Percentiles rank a stretch among this genome's conserved stretches.
Evolutionary conservation across 495 filamentous ascomycete species (phyloP).

Genomic region (Xylaria intraflava): DNA sequence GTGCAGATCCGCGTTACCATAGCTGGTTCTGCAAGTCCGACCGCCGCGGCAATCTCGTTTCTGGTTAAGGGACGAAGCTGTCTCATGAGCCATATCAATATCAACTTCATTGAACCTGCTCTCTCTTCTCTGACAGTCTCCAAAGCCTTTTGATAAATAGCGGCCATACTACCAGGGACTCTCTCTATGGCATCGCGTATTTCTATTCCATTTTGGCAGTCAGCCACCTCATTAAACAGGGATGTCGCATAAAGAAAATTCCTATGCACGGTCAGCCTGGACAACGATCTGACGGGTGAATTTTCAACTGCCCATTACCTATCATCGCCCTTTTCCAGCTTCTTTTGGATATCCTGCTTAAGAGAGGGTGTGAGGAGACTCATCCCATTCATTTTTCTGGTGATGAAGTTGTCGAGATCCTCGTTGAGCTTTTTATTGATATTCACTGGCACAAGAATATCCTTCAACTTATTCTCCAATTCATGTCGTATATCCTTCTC

Average conservation of each 20-base stretch:
- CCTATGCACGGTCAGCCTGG: background rate
- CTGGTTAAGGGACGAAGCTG: background rate
- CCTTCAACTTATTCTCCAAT: background rate
- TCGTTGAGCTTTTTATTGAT: background rate
- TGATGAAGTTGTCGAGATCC: background rate
- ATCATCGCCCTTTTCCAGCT: background rate
- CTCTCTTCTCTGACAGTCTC: background rate
- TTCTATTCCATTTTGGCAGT: background rate
- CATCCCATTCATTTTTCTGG: background rate
- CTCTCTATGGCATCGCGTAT: background rate
- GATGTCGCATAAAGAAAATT: background rate
- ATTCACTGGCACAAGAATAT: background rate
- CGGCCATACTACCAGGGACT: background rate
- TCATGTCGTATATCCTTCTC: background rate
- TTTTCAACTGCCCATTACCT: background rate
- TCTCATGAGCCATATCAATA: background rate
- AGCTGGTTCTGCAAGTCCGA: background rate
- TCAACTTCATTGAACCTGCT: background rate
- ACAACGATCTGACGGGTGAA: background rate
- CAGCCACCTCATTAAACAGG: background rate
- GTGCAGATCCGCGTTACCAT: background rate
- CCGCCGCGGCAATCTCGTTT: background rate
- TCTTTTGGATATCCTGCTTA: background rate
- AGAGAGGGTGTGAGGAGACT: background rate
- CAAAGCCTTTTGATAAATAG: background rate